A percentile compares a stretch with the other conserved stretches of the same genome.
Evolutionary conservation across 495 filamentous ascomycete species (phyloP).

Genomic region (Talaromyces ruber): DNA sequence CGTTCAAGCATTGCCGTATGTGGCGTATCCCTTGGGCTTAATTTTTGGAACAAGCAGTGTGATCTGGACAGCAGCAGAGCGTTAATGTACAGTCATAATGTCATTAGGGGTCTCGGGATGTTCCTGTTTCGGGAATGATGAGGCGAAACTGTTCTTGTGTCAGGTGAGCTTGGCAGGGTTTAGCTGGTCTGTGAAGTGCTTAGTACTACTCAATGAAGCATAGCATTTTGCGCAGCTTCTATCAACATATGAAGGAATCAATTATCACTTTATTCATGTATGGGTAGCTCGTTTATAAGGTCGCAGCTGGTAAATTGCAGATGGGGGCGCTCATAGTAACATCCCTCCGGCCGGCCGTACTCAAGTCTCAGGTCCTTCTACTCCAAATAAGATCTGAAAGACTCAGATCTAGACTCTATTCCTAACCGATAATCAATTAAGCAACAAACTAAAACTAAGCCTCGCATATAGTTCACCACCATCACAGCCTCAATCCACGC

Average conservation of each 20-base stretch:
- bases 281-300: neutral
- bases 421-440: neutral
- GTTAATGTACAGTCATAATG: neutral
- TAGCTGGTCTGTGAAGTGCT: neutral
- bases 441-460: neutral
- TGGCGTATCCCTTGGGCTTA: neutral
- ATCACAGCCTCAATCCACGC: neutral
- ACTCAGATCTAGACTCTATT: neutral
- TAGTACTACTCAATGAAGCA: neutral
- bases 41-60: neutral
- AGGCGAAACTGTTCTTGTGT: neutral
- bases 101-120: neutral
- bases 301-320: neutral
- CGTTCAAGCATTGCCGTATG: neutral
- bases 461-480: too few relatives aligned
- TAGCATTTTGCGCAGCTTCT: neutral
- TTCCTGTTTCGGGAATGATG: slow-evolving; percentile 1
- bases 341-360: neutral
- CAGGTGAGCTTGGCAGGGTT: neutral
- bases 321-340: neutral
- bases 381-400: too few relatives aligned
- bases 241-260: neutral
- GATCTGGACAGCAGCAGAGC: neutral
- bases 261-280: neutral
- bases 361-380: too few relatives aligned